phyloP scores from a whole-genome alignment of 306 rosid genomes.

The Cajanus cajan region DNA sequence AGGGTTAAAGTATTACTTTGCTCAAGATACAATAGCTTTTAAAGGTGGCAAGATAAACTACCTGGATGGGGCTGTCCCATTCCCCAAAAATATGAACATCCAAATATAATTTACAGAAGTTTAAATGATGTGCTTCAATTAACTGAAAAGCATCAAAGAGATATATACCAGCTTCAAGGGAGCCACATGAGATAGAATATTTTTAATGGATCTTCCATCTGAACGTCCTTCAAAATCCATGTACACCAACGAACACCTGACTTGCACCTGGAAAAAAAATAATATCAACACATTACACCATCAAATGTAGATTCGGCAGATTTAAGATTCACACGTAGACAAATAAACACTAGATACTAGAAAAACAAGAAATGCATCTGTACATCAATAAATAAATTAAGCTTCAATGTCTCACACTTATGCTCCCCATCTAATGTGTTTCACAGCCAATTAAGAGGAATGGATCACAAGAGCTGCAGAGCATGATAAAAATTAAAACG shows the following conservation, averaged over 20 bases:
- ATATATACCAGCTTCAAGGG: slow-evolving; percentile 84
- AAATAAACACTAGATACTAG: not conserved
- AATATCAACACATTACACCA: slow-evolving; percentile 5
- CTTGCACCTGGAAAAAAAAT: slow-evolving; percentile 68
- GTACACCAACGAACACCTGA: slow-evolving; percentile 68
- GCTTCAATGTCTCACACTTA: not conserved
- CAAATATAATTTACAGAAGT: not conserved
- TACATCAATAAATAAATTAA: slow-evolving; percentile 1
- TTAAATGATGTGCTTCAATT: slow-evolving; percentile 15
- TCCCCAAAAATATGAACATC: not conserved
- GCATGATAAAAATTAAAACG: not conserved
- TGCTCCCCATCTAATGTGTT: not conserved
- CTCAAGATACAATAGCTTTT: not conserved
- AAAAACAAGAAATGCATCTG: not conserved
- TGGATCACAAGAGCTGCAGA: not conserved
- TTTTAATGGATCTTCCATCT: slow-evolving; percentile 89
- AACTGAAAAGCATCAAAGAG: slow-evolving; percentile 2
- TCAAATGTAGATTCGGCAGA: slow-evolving; percentile 14
- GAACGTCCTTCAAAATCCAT: slow-evolving; percentile 99
- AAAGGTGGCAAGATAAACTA: slow-evolving; percentile 14
- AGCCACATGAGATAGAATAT: slow-evolving; percentile 93
- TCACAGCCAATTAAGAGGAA: slow-evolving; percentile 5
- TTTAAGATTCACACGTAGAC: slow-evolving; percentile 16
- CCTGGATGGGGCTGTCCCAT: not conserved
- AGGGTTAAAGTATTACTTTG: not conserved